A percentile compares a stretch with the other conserved stretches of the same genome.
phyloP scores from a whole-genome alignment of 2,329 filamentous ascomycete species.

The Penicillium decumbens region DNA sequence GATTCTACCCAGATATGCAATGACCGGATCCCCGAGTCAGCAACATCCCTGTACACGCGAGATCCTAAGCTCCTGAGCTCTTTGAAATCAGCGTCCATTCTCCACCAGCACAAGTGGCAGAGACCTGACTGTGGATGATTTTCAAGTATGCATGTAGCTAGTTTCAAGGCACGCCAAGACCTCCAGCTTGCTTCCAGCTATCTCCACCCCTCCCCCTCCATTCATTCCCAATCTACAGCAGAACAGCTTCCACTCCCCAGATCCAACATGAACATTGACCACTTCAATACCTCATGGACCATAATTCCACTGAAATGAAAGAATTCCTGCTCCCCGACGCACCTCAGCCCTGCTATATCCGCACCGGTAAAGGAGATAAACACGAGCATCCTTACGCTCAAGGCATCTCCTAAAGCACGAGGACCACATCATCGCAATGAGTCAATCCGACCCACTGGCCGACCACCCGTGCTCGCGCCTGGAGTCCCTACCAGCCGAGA shows the following conservation, averaged over 20 bases:
- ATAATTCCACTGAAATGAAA: constrained; percentile 7
- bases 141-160: not conserved
- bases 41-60: not conserved
- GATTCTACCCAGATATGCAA: too few species aligned
- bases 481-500: constrained; percentile 46
- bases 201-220: constrained; percentile 10
- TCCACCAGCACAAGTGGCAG: not conserved
- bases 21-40: not conserved
- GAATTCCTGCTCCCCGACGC: not conserved
- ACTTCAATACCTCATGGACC: not conserved
- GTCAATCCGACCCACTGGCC: constrained; percentile 4
- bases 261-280: not conserved
- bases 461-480: constrained; percentile 28
- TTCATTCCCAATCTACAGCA: not conserved
- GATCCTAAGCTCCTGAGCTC: not conserved
- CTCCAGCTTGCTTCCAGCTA: constrained; percentile 5
- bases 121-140: not conserved
- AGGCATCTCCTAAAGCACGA: not conserved
- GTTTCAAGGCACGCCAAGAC: constrained; percentile 12
- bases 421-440: constrained; percentile 13
- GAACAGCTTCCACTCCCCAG: not conserved
- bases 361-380: not conserved
- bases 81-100: not conserved
- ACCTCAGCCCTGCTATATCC: not conserved
- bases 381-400: not conserved